Evolutionary conservation across 805 yeast genomes (phyloP).

Genomic region (Yamadazyma olivae): DNA sequence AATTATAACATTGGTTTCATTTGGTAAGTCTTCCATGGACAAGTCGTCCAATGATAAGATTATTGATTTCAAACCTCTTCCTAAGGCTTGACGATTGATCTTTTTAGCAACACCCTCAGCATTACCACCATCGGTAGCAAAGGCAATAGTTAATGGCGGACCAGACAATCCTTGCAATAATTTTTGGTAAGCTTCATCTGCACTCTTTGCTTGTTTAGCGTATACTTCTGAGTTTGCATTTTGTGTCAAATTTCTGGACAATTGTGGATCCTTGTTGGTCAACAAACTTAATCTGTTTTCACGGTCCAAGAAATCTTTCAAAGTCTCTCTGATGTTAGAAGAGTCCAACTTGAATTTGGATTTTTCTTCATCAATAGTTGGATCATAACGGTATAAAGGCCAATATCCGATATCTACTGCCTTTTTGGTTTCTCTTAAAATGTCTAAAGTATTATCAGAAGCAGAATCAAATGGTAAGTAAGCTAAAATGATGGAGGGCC

Average conservation of each 20-base stretch:
- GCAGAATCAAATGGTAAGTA: conserved; percentile 76
- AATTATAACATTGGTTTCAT: conserved; percentile 66
- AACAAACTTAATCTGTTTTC: conserved; percentile 84
- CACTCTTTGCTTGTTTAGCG: conserved; percentile 57
- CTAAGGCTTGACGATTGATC: conserved; percentile 72
- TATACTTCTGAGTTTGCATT: conserved; percentile 60
- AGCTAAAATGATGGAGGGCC: conserved; percentile 90
- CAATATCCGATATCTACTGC: conserved; percentile 95
- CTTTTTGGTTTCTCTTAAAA: conserved; percentile 79
- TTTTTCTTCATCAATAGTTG: conserved; percentile 46
- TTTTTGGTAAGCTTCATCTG: conserved; percentile 73
- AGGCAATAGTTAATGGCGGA: conserved; percentile 83
- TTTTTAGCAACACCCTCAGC: conserved; percentile 82
- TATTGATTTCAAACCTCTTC: conserved; percentile 69
- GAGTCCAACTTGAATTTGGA: conserved; percentile 83
- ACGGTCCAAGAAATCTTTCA: conserved; percentile 79
- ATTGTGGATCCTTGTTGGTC: conserved; percentile 65
- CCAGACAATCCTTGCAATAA: conserved; percentile 86
- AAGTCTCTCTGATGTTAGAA: conserved; percentile 69
- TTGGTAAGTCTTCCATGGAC: conserved; percentile 68
- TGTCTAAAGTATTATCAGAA: conserved; percentile 63
- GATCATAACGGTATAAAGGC: conserved; percentile 90
- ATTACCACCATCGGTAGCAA: conserved; percentile 90
- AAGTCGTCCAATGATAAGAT: conserved; percentile 70
- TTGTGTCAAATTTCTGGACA: conserved; percentile 68